Percentiles rank a stretch among this genome's conserved stretches.
Evolutionary conservation across 2,329 filamentous ascomycete species (phyloP).

Genomic region (Orbilia blumenaviensis): DNA sequence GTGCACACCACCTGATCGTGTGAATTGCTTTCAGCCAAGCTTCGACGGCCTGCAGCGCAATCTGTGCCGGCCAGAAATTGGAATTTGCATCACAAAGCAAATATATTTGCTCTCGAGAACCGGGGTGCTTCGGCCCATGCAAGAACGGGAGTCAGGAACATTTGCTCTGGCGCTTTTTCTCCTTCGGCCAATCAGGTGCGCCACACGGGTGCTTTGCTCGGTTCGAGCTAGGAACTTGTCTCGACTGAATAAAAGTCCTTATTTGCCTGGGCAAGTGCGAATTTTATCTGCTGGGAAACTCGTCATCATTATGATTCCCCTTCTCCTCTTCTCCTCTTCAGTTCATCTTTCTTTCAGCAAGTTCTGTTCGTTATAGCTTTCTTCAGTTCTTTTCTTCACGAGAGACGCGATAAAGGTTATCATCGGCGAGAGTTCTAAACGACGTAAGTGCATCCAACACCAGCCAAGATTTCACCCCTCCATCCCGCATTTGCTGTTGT

Average conservation of each 20-base stretch:
- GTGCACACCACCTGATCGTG: conserved; percentile 26
- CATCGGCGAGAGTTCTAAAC: conserved; percentile 23
- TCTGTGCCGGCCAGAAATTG: conserved; percentile 19
- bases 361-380: conserved; percentile 31
- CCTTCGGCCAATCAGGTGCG: conserved; percentile 39
- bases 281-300: conserved; percentile 39
- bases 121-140: conserved; percentile 49
- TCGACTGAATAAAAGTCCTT: conserved; percentile 44
- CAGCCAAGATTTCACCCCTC: conserved; percentile 47
- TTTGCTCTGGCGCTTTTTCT: conserved; percentile 45
- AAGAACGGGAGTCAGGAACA: conserved; percentile 54
- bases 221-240: conserved; percentile 50
- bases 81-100: conserved; percentile 28
- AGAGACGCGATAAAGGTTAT: conserved; percentile 22
- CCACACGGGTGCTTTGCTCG: conserved; percentile 32
- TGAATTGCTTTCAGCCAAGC: conserved; percentile 27
- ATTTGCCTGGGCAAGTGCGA: conserved; percentile 34
- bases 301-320: conserved; percentile 48
- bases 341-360: conserved; percentile 23
- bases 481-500: conserved; percentile 32
- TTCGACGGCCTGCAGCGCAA: conserved; percentile 11
- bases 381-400: conserved; percentile 27
- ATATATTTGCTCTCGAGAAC: conserved; percentile 41
- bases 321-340: conserved; percentile 31
- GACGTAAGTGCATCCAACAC: conserved; percentile 46